Percentiles rank a stretch among this genome's conserved stretches.
Conservation (phyloP, 2,329 filamentous ascomycete genomes). For the Colletotrichum camelliae region DNA sequence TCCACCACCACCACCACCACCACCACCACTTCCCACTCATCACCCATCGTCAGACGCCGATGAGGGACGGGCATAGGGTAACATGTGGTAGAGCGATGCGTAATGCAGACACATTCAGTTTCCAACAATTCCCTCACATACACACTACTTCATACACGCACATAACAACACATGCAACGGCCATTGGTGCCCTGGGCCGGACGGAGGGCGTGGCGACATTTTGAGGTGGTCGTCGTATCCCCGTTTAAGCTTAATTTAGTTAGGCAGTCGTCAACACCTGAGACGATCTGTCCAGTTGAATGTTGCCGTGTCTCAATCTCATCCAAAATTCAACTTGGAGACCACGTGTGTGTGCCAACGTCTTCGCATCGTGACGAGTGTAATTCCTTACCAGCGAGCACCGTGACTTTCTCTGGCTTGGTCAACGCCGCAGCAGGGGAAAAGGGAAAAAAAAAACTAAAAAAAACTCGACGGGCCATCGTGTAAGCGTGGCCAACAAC, state of each 20-base stretch:
- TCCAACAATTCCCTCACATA: background rate
- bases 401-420: background rate
- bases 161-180: background rate
- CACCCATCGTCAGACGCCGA: background rate
- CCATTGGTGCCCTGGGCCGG: background rate
- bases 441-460: background rate
- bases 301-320: background rate
- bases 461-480: background rate
- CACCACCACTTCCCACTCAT: background rate
- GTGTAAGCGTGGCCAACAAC: background rate
- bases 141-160: background rate
- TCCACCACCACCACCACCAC: background rate
- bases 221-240: background rate
- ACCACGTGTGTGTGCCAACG: background rate
- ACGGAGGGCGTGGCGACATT: background rate
- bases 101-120: background rate
- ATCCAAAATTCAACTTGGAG: background rate
- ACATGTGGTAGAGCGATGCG: background rate
- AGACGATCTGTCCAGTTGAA: slow-evolving; percentile 7
- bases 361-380: background rate
- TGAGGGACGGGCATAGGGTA: background rate
- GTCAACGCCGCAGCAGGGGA: background rate
- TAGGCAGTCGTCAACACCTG: background rate
- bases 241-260: slow-evolving; percentile 20
- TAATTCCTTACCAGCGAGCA: background rate